Percentiles rank a stretch among this genome's conserved stretches.
Evolutionary conservation across 1,284 basidiomycete species (phyloP).

Genomic region (Vanrija humicola): DNA sequence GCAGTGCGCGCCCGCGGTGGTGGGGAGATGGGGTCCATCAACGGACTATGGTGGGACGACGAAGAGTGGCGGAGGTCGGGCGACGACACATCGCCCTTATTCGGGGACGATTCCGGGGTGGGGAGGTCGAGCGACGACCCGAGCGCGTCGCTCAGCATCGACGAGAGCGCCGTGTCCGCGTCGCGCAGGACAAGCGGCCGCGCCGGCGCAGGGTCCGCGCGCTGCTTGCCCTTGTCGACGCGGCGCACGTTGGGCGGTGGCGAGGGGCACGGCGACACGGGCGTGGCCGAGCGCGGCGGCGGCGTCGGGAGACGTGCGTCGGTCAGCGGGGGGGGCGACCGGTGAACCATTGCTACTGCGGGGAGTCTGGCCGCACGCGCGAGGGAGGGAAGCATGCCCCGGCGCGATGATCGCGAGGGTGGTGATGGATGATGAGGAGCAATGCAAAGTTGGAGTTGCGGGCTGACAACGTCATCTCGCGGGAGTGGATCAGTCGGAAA

Average conservation of each 20-base stretch:
- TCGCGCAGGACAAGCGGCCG: not conserved
- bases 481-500: constrained; percentile 5
- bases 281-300: not conserved
- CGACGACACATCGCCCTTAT: not conserved
- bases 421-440: not conserved
- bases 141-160: constrained; percentile 31
- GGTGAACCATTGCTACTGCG: not conserved
- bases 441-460: not conserved
- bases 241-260: not conserved
- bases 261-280: not conserved
- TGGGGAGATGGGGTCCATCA: not conserved
- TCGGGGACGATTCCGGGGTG: not conserved
- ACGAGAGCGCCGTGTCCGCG: constrained; percentile 4
- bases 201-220: constrained; percentile 9
- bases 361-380: not conserved
- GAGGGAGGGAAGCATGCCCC: constrained; percentile 1
- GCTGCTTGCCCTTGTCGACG: constrained; percentile 21
- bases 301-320: not conserved
- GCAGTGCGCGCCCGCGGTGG: constrained; percentile 1
- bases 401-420: not conserved
- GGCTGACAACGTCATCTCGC: not conserved
- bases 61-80: not conserved
- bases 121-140: constrained; percentile 24
- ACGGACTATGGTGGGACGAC: not conserved
- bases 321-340: not conserved